Base-by-base conservation (phyloP, 768 basidiomycete species). In the Zangia roseola region DNA sequence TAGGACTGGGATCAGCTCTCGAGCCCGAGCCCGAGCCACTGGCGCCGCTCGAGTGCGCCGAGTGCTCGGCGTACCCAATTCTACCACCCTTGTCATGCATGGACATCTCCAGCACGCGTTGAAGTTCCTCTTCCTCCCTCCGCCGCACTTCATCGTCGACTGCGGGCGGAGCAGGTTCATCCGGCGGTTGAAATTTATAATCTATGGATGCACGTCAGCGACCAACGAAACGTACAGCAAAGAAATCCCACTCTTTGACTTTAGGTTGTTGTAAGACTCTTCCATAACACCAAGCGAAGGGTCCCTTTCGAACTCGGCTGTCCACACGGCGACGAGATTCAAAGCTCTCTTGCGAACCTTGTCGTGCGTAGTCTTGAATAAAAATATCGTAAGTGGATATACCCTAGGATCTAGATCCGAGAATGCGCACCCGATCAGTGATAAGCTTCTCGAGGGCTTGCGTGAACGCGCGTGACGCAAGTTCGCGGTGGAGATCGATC, bases 121-220 rank as follows among this genome's bases (percentile, higher is more conserved):
- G 90, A 2, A 98, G 82, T 57, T 98, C 95, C 61, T 95, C 95
- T 60, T 97, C 95, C 63, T 98, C 95, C 50, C 81, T 80, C 12
- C 91, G 76, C 12, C 89, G 80, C 36, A 82, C 80, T 12, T 90
- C 91, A 52, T 92, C 91, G 53, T 91, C 89, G 13, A 84, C 81
- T 0, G 80, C 63, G 1, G 82, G 85, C 0, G 89, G 88, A 4
- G 82, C 76, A 14, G 82, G 73, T 59, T 91, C 86, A 24, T 76
- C 63, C 2, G 77, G 73, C 13, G 71, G 60, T 42, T 86, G 81
- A 53, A 90, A 91, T 56, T 83, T 88, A 68, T 83, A 88, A 53
- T 82, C 90, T 91, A 52, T 21, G 12, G 25, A 24, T 31, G 42
- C 6, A 16, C 2, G 7, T 65, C 61, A 60, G 62, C 56, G 10